Base-by-base conservation (phyloP, 2,329 filamentous ascomycete genomes). In the Pochonia chlamydosporia region DNA sequence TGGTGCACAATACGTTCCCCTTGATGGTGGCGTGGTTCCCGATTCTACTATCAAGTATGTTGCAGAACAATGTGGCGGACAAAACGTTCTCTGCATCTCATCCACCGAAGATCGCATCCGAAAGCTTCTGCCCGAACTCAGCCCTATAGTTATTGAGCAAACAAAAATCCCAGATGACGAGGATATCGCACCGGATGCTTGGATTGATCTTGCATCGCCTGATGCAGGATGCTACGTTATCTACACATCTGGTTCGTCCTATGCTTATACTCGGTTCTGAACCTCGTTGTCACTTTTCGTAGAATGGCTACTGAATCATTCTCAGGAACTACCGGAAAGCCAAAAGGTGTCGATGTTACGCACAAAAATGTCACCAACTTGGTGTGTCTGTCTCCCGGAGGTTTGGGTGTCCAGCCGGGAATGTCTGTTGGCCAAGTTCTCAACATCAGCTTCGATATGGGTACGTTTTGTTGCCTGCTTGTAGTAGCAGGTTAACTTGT, bases 401-500 rank as follows among this genome's bases (percentile, higher is more conserved):
- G 70, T 48, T 57, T 82, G 14, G 73, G 70, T 3, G 74, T 82
- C 43, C 61, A 54, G 10, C 59, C 66, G 2, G 78, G 78, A 11
- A 73, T 67, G 10, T 70, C 70, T 11, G 78, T 82, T 7, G 76
- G 73, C 3, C 76, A 79, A 47, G 65, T 81, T 6, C 64, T 82
- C 35, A 81, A 76, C 50, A 72, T 82, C 39, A 75, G 74, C 37
- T 82, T 82, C 51, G 79, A 82, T 52, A 81, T 82, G 77, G 75
- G 78, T 79, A 66, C 56, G 74, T 63, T 31, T 13, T 46, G 36
- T 21, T 11, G 16, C 35, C 16, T n/a, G 13, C 13, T 23, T 16
- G 5, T 2, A 49, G 31, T 37, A 43, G 35, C 37, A 44, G 21
- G 31, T 47, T 60, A 40, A 57, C 49, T 25, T 16, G 23, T 14